phyloP scores from a whole-genome alignment of 208 protist species.

The Leishmania gerbilli region DNA sequence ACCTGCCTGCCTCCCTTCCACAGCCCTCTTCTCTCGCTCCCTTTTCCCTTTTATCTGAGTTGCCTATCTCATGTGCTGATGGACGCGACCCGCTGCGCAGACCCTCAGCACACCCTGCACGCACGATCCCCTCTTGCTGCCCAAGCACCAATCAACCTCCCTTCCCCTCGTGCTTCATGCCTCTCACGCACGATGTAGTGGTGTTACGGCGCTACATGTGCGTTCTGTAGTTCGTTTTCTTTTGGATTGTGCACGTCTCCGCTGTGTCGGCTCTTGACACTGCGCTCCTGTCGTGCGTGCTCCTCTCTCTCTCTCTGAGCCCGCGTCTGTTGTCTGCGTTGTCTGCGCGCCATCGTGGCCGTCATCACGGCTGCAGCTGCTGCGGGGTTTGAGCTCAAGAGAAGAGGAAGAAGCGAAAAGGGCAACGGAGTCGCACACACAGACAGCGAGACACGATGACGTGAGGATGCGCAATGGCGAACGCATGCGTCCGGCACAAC shows the following conservation, averaged over 20 bases:
- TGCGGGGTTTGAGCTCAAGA: not conserved
- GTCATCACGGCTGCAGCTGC: not conserved
- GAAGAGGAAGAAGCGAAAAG: not conserved
- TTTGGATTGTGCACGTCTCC: too few species aligned
- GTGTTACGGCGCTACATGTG: not conserved
- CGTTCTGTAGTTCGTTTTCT: not conserved
- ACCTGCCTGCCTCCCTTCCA: not conserved
- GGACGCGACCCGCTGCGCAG: not conserved
- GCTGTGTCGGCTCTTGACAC: not conserved
- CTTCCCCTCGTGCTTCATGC: too few species aligned
- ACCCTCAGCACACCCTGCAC: not conserved
- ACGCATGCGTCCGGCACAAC: not conserved
- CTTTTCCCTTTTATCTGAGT: conserved; percentile 7
- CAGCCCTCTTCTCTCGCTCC: not conserved
- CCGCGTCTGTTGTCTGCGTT: not conserved
- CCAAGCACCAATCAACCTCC: not conserved
- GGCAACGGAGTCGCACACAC: not conserved
- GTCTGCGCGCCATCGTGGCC: not conserved
- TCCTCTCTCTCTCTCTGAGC: not conserved
- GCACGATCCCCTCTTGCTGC: not conserved
- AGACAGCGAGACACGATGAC: not conserved
- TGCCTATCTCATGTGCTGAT: not conserved
- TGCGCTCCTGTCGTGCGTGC: not conserved
- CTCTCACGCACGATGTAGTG: not conserved
- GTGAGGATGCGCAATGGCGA: not conserved